Evolutionary conservation across 352 stramenopile genomes (phyloP).

Genomic region (Phytophthora boehmeriae): DNA sequence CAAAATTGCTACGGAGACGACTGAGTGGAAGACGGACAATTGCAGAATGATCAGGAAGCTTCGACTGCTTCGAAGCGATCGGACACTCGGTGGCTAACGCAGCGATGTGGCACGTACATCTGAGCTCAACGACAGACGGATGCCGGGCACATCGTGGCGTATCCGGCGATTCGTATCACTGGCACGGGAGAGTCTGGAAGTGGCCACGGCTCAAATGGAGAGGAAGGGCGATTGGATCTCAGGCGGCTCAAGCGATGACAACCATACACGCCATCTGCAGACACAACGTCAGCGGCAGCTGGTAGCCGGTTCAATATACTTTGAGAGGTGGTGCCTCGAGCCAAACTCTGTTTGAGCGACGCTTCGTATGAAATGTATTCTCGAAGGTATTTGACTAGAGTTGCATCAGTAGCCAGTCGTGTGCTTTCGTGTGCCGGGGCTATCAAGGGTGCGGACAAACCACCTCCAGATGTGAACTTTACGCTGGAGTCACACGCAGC

Average conservation of each 20-base stretch:
- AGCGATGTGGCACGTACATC: background rate
- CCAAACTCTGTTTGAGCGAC: background rate
- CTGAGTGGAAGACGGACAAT: constrained; percentile 21
- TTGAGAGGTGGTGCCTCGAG: background rate
- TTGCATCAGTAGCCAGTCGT: background rate
- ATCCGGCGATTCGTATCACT: constrained; percentile 1
- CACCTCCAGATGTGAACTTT: constrained; percentile 13
- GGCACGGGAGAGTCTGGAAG: background rate
- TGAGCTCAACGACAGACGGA: constrained; percentile 20
- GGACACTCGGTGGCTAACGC: constrained; percentile 1
- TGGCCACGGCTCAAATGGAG: background rate
- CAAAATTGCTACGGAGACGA: background rate
- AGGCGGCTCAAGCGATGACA: constrained; percentile 10
- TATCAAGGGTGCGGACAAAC: too few relatives aligned
- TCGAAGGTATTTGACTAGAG: background rate
- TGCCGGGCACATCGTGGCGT: constrained; percentile 34
- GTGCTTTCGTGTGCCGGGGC: background rate
- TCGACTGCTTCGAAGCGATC: background rate
- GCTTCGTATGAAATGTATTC: background rate
- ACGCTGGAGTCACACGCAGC: constrained; percentile 26
- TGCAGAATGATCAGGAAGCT: constrained; percentile 28
- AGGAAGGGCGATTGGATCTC: constrained; percentile 19
- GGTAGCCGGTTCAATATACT: too few relatives aligned
- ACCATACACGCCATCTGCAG: constrained; percentile 23
- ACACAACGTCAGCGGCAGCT: constrained; percentile 12